Evolutionary conservation across 1,284 basidiomycete species (phyloP), one percentile per base, ranked within the genome.

Genomic region (Dichomitus squalens): DNA sequence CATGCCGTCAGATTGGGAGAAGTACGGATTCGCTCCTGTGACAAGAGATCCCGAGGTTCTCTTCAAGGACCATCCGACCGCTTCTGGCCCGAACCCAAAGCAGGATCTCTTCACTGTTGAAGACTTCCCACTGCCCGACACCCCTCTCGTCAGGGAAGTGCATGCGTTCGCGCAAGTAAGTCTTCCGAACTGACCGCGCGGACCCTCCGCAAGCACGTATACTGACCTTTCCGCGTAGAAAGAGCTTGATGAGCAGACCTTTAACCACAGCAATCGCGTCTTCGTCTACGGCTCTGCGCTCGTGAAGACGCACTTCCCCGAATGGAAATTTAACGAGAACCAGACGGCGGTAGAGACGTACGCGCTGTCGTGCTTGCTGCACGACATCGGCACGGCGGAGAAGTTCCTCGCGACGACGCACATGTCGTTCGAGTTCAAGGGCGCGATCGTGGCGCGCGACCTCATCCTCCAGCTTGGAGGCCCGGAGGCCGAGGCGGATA

Each of bases 371-470:
- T 81, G 79, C 58, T 72, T 84, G 23, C 68, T 84, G 52, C 83
- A 84, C 63, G 83, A 85, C 66, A 83, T 84, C 56, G 82, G 83
- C 38, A 79, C 79, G 3, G 79, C 82, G 7, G 76, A 81, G 48
- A 71, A 71, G 41, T 80, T 79, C 67, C 73, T 82, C 46, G 66
- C 78, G 5, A 78, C 77, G 38, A 84, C 83, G 9, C 80, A 82
- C 60, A 73, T 85, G 72, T 82, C 79, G 23, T 85, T 84, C 66
- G 84, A 85, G 70, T 84, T 84, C 73, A 82, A 82, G 67, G 81
- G 82, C 52, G 82, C 76, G 33, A 82, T 84, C 54, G 74, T 83
- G 31, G 81, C 80, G 29, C 74, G 81, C 33, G 81, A 82, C 48
- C 69, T 81, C 40, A 77, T 84, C 46, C 68, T 82, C 25, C 56